Base-by-base conservation (phyloP, 768 basidiomycete species). In the Psilocybe sp. region DNA sequence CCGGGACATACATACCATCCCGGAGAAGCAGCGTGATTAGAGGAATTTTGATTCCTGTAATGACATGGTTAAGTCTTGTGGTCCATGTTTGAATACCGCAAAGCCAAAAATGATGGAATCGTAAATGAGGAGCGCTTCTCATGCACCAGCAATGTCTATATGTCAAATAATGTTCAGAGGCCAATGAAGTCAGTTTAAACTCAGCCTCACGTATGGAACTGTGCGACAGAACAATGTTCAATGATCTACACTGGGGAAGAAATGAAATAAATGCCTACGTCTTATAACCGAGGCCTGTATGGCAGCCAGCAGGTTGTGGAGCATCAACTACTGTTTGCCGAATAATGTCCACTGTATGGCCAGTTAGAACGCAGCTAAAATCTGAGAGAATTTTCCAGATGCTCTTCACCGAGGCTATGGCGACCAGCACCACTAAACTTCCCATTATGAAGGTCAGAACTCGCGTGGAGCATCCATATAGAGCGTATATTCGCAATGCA, bases 71-170 rank as follows among this genome's bases (percentile, higher is more conserved):
- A 46, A 52, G 59, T 45, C 72, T 55, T 12, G 64, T 61, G 46
- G 57, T 70, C 65, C 64, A 71, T 3, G 78, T 58, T 75, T 78
- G 56, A 58, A 55, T n/a, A 81, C 40, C 0, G 77, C 82, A 18
- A 82, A 62, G 15, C 53, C 49, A 50, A 81, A 78, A 11, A 82
- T 63, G 15, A 77, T 62, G 0, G 67, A 47, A 56, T 84, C 81
- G n/a, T n/a, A n/a, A n/a, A n/a, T n/a, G n/a, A n/a, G n/a, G n/a
- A n/a, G n/a, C n/a, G n/a, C n/a, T n/a, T 80, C 78, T 78, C 80
- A 82, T 16, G 76, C 66, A 5, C 52, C 57, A 6, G 71, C 70
- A 35, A 72, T 46, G 19, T 60, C 72, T 73, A 37, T 34, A 41
- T 6, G 10, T 37, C 31, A 12, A 42, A 4, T n/a, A 11, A 23